These are phyloP conservation scores for Daldinia grandis DNA, from an alignment of 495 filamentous ascomycete species.

Conservation along the genomic window DNA sequence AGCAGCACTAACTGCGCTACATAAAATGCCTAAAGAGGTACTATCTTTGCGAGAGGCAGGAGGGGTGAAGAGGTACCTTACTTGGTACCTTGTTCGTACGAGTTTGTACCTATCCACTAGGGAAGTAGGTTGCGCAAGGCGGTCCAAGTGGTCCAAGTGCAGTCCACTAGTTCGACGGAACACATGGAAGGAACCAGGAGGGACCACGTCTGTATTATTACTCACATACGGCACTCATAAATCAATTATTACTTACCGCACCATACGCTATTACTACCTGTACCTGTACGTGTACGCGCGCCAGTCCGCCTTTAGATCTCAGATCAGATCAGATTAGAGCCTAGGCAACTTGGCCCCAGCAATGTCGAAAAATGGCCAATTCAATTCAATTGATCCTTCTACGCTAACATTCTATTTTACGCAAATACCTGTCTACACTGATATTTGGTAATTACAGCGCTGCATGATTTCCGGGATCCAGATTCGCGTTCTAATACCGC, in stretches of 20 bases:
- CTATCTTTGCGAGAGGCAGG: background rate
- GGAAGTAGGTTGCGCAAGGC: slow-evolving; percentile 6
- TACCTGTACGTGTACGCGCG: background rate
- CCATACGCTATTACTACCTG: slow-evolving; percentile 5
- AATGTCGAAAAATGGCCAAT: background rate
- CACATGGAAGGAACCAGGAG: slow-evolving; percentile 13
- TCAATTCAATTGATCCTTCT: slow-evolving; percentile 30
- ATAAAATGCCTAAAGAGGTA: background rate
- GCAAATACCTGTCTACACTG: background rate
- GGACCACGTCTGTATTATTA: slow-evolving; percentile 27
- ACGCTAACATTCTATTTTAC: background rate
- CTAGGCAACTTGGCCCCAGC: slow-evolving; percentile 19
- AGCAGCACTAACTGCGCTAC: background rate
- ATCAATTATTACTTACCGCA: slow-evolving; percentile 33
- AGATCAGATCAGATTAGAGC: slow-evolving; percentile 37
- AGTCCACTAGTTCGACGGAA: slow-evolving; percentile 9
- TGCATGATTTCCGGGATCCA: slow-evolving; percentile 14
- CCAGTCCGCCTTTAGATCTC: slow-evolving; percentile 27
- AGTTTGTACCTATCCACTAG: background rate
- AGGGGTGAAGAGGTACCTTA: background rate
- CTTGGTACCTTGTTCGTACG: background rate
- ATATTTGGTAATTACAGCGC: slow-evolving; percentile 12
- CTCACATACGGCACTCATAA: slow-evolving; percentile 33
- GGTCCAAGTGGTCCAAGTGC: background rate
- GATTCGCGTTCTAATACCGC: background rate